These are phyloP conservation scores for Tritrichomonas musculus DNA, from an alignment of 208 protist genomes.

Conservation along the genomic window DNA sequence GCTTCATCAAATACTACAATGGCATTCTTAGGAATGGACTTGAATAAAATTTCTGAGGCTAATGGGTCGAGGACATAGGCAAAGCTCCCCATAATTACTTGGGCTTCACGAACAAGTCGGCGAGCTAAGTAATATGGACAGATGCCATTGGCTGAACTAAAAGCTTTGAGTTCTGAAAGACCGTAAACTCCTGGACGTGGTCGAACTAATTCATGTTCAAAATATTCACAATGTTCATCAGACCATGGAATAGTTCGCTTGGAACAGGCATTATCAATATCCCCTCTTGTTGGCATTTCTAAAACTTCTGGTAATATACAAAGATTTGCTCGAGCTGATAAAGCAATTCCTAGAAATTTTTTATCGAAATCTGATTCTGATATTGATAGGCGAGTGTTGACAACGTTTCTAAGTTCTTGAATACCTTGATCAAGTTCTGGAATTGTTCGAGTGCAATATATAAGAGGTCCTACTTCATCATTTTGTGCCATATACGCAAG, in stretches of 20 bases:
- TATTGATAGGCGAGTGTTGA: not conserved
- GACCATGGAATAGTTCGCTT: conserved; percentile 80
- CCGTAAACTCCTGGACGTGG: conserved; percentile 76
- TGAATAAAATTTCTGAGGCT: conserved; percentile 32
- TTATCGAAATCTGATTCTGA: conserved; percentile 29
- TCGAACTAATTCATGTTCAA: conserved; percentile 45
- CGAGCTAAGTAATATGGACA: conserved; percentile 83
- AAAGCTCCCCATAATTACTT: conserved; percentile 96
- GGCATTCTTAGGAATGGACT: conserved; percentile 73
- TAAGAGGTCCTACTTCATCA: not conserved
- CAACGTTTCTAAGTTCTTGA: conserved; percentile 73
- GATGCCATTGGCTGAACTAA: conserved; percentile 70
- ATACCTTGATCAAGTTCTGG: conserved; percentile 91
- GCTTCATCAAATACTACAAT: conserved; percentile 98
- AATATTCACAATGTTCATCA: conserved; percentile 39
- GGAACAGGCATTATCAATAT: conserved; percentile 82
- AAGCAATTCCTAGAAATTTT: conserved; percentile 59
- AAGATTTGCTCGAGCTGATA: conserved; percentile 70
- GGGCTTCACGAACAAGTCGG: conserved; percentile 65
- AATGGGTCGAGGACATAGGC: conserved; percentile 48
- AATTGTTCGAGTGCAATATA: conserved; percentile 45
- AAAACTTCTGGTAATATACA: conserved; percentile 59
- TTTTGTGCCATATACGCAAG: not conserved
- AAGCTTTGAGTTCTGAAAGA: conserved; percentile 79
- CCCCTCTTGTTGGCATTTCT: conserved; percentile 55